phyloP scores from a whole-genome alignment of 2,329 filamentous ascomycete genomes.

The Trichoderma sp. region DNA sequence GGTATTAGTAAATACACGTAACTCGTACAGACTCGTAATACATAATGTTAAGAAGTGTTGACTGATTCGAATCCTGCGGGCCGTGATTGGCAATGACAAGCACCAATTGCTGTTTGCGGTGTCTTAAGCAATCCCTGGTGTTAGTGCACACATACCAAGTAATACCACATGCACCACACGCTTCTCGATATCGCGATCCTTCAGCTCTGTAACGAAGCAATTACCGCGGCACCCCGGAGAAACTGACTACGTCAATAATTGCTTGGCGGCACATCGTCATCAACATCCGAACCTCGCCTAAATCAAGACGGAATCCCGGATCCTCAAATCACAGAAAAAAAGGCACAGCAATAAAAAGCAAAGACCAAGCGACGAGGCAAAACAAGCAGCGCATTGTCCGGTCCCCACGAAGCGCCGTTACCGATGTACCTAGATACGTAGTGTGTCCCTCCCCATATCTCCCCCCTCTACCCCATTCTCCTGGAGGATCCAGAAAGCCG shows the following conservation, averaged over 20 bases:
- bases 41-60: background rate
- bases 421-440: slow-evolving; percentile 11
- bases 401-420: slow-evolving; percentile 6
- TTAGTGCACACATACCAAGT: background rate
- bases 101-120: slow-evolving; percentile 7
- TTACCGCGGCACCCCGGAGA: slow-evolving; percentile 17
- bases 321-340: background rate
- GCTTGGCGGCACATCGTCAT: background rate
- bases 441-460: background rate
- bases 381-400: background rate
- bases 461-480: background rate
- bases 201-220: background rate
- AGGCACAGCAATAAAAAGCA: background rate
- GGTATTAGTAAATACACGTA: slow-evolving; percentile 1
- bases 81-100: background rate
- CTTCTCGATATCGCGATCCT: slow-evolving; percentile 2
- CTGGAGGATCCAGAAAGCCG: background rate
- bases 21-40: background rate
- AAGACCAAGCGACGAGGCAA: background rate
- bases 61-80: slow-evolving; percentile 3
- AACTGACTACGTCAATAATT: background rate
- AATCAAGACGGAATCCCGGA: background rate
- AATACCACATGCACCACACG: background rate
- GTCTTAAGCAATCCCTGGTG: background rate
- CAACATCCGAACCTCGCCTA: background rate